Percentiles rank a stretch among this genome's conserved stretches.
phyloP scores from a whole-genome alignment of 306 rosid species.

The Vigna radiata region DNA sequence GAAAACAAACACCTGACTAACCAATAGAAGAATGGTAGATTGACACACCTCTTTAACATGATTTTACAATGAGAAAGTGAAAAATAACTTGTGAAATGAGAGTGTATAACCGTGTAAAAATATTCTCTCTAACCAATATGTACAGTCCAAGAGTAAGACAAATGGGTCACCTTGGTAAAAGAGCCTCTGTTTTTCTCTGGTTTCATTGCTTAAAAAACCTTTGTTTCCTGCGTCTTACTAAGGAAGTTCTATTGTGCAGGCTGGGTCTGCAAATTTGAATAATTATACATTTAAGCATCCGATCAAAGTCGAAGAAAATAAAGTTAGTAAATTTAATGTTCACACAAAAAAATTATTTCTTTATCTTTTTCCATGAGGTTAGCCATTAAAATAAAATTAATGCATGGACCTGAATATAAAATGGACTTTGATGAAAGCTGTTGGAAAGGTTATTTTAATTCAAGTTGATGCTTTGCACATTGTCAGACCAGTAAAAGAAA shows the following conservation, averaged over 20 bases:
- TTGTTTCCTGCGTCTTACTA: neutral
- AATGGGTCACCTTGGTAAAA: constrained; percentile 36
- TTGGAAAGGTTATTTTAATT: constrained; percentile 8
- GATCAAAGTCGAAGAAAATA: neutral
- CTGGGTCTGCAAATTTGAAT: neutral
- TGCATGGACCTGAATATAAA: constrained; percentile 29
- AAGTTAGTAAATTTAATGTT: constrained; percentile 26
- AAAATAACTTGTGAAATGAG: no score
- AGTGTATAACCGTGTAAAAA: no score
- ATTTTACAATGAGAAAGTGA: no score
- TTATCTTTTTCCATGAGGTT: neutral
- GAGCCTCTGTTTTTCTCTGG: constrained; percentile 39
- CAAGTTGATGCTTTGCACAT: neutral
- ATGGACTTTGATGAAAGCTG: neutral
- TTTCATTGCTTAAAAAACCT: constrained; percentile 16
- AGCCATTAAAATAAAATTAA: neutral
- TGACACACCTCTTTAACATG: no score
- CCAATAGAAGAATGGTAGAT: neutral
- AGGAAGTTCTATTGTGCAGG: neutral
- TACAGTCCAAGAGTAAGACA: constrained; percentile 13
- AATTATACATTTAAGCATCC: neutral
- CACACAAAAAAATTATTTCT: neutral
- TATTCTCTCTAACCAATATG: neutral
- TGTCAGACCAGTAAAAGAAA: constrained; percentile 14
- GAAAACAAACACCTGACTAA: neutral